Conservation (phyloP, 148 eudicot species). For the Vaccinium myrtillus region DNA sequence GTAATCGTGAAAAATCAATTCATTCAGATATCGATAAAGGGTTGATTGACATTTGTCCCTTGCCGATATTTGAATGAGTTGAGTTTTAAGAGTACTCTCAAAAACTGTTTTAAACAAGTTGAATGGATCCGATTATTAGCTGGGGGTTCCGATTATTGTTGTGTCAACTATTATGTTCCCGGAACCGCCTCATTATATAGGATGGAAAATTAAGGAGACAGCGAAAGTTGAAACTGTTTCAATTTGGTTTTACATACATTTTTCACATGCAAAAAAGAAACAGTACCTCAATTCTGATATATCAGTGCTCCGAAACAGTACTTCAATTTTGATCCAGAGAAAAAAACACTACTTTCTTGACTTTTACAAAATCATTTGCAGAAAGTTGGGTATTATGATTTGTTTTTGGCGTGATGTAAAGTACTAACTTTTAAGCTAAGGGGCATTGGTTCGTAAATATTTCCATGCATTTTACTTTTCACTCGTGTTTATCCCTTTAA, state of each 20-base stretch:
- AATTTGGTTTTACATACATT: neutral
- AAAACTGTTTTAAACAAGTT: too few species aligned
- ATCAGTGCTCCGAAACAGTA: neutral
- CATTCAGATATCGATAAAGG: neutral
- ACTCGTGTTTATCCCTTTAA: too few species aligned
- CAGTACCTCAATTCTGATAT: neutral
- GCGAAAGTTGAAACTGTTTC: neutral
- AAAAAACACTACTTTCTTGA: neutral
- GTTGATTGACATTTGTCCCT: too few species aligned
- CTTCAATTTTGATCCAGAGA: neutral
- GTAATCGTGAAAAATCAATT: neutral
- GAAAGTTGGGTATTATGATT: neutral
- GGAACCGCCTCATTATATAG: too few species aligned
- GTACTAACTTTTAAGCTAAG: neutral
- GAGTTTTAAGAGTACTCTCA: too few species aligned
- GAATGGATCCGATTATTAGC: too few species aligned
- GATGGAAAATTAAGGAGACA: neutral
- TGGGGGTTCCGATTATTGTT: too few species aligned
- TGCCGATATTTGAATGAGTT: too few species aligned
- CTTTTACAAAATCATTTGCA: neutral
- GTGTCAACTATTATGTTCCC: too few species aligned
- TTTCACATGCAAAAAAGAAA: neutral
- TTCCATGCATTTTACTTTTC: too few species aligned
- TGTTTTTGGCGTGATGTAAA: neutral
- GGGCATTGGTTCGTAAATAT: too few species aligned